Evolutionary conservation across 2,329 filamentous ascomycete genomes (phyloP).

Genomic region (Mycocentrospora acerina): DNA sequence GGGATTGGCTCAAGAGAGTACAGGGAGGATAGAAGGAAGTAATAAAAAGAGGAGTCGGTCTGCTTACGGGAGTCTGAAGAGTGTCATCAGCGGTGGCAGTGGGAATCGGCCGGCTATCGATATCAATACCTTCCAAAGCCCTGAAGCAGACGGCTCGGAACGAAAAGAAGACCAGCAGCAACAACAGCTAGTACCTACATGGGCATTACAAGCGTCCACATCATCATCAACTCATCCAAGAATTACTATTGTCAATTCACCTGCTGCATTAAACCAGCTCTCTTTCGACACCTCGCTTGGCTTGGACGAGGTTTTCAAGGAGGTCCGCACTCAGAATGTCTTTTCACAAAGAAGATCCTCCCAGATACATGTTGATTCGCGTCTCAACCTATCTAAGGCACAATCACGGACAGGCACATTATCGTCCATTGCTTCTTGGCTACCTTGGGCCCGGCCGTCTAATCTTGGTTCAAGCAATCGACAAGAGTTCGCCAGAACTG

Average conservation of each 20-base stretch:
- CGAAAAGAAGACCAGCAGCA: conserved; percentile 6
- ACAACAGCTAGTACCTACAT: conserved; percentile 24
- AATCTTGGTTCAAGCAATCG: conserved; percentile 15
- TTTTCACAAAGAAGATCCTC: conserved; percentile 9
- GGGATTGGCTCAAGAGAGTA: conserved; percentile 36
- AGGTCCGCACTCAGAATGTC: conserved; percentile 13
- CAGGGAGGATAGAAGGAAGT: conserved; percentile 12
- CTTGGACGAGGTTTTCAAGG: conserved; percentile 22
- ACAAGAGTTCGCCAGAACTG: conserved; percentile 33
- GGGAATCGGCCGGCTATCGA: conserved; percentile 29
- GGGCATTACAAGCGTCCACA: conserved; percentile 29
- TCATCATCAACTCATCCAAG: conserved; percentile 30
- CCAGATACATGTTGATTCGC: conserved; percentile 28
- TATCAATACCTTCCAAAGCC: conserved; percentile 20
- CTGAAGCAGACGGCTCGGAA: conserved; percentile 14
- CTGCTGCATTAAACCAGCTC: conserved; percentile 39
- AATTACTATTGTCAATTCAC: conserved; percentile 34
- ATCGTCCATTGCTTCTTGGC: conserved; percentile 36
- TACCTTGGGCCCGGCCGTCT: conserved; percentile 36
- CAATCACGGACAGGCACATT: conserved; percentile 30
- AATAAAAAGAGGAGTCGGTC: conserved; percentile 38
- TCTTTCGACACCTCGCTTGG: conserved; percentile 35
- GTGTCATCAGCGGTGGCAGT: conserved; percentile 40
- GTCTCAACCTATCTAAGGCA: conserved; percentile 19
- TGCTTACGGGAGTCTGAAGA: conserved; percentile 42